phyloP scores from a whole-genome alignment of 1,284 basidiomycete genomes.

The Sutorius eximius region DNA sequence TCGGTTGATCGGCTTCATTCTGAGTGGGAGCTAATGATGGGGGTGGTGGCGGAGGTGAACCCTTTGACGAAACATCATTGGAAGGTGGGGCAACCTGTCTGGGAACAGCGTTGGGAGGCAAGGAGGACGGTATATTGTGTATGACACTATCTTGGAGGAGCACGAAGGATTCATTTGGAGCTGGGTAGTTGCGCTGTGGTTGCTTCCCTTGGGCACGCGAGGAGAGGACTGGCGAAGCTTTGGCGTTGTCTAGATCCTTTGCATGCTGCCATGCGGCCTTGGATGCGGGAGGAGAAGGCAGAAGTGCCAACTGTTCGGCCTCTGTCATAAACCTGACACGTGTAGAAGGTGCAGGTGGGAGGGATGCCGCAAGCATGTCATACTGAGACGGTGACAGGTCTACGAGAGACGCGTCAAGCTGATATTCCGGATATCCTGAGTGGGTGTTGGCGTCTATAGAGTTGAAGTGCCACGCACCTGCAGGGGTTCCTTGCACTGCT shows the following conservation, averaged over 20 bases:
- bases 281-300: slow-evolving; percentile 56
- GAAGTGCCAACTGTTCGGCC: slow-evolving; percentile 52
- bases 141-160: slow-evolving; percentile 82
- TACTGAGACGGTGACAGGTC: slow-evolving; percentile 84
- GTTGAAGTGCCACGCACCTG: slow-evolving; percentile 49
- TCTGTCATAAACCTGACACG: slow-evolving; percentile 45
- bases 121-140: slow-evolving; percentile 56
- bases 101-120: slow-evolving; percentile 37
- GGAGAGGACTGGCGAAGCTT: slow-evolving; percentile 41
- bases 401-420: slow-evolving; percentile 83
- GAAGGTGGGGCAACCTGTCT: slow-evolving; percentile 43
- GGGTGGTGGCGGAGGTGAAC: slow-evolving; percentile 13
- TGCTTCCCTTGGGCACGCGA: slow-evolving; percentile 57
- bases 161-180: slow-evolving; percentile 85
- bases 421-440: slow-evolving; percentile 22
- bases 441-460: slow-evolving; percentile 9
- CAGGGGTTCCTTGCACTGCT: slow-evolving; percentile 86
- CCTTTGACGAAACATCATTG: slow-evolving; percentile 28
- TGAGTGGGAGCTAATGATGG: slow-evolving; percentile 32
- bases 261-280: slow-evolving; percentile 64
- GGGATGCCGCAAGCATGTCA: slow-evolving; percentile 76
- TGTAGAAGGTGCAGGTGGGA: slow-evolving; percentile 54
- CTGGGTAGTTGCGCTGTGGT: slow-evolving; percentile 48
- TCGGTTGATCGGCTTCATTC: slow-evolving; percentile 49
- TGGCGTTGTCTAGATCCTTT: slow-evolving; percentile 37